Conservation (phyloP, 371 early-diverging fungal genomes). For the Entomophthora muscae region DNA sequence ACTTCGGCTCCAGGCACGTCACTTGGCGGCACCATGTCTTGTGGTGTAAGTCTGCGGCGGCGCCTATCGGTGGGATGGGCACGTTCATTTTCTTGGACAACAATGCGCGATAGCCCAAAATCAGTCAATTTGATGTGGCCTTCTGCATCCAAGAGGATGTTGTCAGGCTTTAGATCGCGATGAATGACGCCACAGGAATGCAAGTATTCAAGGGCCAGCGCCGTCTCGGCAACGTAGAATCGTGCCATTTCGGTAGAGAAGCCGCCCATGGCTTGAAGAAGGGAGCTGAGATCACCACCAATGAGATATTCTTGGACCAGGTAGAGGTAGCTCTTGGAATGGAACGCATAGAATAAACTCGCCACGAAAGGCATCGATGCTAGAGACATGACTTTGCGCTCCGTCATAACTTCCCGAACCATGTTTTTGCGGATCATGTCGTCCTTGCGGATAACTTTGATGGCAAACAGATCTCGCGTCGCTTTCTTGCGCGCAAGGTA, state of each 20-base stretch:
- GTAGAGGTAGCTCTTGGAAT: constrained; percentile 73
- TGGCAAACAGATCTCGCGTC: constrained; percentile 77
- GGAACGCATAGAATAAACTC: constrained; percentile 78
- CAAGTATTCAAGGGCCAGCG: constrained; percentile 73
- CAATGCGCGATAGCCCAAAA: constrained; percentile 74
- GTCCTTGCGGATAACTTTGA: constrained; percentile 79
- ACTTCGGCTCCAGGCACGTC: neutral
- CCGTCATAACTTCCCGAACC: constrained; percentile 81
- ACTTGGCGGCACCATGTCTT: constrained; percentile 12
- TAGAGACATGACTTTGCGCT: constrained; percentile 67
- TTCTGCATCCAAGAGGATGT: constrained; percentile 55
- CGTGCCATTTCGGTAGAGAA: constrained; percentile 71
- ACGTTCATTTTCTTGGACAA: constrained; percentile 16
- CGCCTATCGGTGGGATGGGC: neutral
- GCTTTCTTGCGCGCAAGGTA: constrained; percentile 65
- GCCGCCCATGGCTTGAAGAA: constrained; percentile 50
- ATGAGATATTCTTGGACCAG: constrained; percentile 87
- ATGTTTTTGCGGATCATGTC: constrained; percentile 88
- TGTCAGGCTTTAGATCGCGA: constrained; percentile 76
- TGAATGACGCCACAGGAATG: constrained; percentile 58
- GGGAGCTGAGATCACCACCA: constrained; percentile 87
- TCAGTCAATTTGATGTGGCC: constrained; percentile 86
- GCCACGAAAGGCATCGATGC: constrained; percentile 85
- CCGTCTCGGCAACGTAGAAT: constrained; percentile 81
- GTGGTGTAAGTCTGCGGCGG: neutral